These are phyloP conservation scores for Alternaria gansuensis DNA, from an alignment of 2,329 filamentous ascomycete species.

Conservation along the genomic window DNA sequence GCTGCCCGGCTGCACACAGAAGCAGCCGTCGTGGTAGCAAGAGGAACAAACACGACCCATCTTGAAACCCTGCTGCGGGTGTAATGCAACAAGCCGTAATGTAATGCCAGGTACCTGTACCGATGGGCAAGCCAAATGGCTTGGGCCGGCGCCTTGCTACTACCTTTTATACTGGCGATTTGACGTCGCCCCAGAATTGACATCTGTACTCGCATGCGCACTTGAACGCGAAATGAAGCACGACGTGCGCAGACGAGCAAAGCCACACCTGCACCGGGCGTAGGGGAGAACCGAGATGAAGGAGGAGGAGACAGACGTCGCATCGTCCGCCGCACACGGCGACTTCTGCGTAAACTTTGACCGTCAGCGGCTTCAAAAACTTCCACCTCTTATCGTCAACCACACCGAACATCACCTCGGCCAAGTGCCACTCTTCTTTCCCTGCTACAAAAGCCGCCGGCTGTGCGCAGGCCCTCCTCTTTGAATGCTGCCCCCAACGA, in stretches of 20 bases:
- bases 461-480: conserved; percentile 10
- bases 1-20: conserved; percentile 25
- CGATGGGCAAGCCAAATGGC: too few species aligned
- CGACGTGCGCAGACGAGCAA: conserved; percentile 6
- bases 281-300: conserved; percentile 13
- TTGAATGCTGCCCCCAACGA: conserved; percentile 4
- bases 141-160: conserved; percentile 18
- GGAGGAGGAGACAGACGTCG: conserved; percentile 18
- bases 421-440: conserved; percentile 9
- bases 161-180: conserved; percentile 9
- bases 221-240: conserved; percentile 4
- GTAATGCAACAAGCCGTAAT: conserved; percentile 26
- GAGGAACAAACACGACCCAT: conserved; percentile 26
- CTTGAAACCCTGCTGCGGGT: conserved; percentile 23
- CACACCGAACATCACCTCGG: conserved; percentile 21
- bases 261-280: conserved; percentile 11
- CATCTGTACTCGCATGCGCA: not conserved
- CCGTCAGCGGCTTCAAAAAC: conserved; percentile 21
- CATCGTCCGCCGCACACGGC: conserved; percentile 14
- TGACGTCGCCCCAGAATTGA: conserved; percentile 2
- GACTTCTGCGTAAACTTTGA: conserved; percentile 16
- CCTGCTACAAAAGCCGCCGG: conserved; percentile 13
- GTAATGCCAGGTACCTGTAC: conserved; percentile 24
- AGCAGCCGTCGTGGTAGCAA: conserved; percentile 20
- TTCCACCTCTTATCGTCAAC: conserved; percentile 34